Conservation (phyloP, 805 yeast genomes). For the Saccharomycopsis microspora region DNA sequence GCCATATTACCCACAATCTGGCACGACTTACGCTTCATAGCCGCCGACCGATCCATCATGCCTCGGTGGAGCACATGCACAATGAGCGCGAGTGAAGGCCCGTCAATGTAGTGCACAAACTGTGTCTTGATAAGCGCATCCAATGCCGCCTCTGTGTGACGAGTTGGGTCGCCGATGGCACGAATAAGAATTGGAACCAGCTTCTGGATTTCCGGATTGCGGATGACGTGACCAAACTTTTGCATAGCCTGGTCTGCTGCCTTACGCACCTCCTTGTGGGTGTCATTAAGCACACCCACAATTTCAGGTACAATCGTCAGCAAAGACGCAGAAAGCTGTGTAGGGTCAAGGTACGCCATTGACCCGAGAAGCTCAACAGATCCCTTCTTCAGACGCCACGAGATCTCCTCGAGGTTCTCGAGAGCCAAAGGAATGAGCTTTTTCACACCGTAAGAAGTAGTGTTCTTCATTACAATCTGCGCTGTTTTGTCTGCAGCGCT, state of each 20-base stretch:
- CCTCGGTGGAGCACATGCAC: slow-evolving; percentile 94
- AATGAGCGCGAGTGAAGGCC: slow-evolving; percentile 91
- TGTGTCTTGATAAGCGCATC: slow-evolving; percentile 82
- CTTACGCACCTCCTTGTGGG: slow-evolving; percentile 93
- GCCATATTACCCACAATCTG: slow-evolving; percentile 99
- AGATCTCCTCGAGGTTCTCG: slow-evolving; percentile 71
- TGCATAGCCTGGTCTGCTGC: slow-evolving; percentile 87
- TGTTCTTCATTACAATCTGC: slow-evolving; percentile 74
- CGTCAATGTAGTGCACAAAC: slow-evolving; percentile 95
- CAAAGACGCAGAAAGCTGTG: slow-evolving; percentile 81
- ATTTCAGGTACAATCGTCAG: slow-evolving; percentile 92
- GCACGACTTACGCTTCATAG: slow-evolving; percentile 85
- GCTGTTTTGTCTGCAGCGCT: slow-evolving; percentile 84
- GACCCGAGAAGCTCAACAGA: slow-evolving; percentile 93
- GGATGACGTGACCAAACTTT: slow-evolving; percentile 90
- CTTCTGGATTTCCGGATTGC: slow-evolving; percentile 94
- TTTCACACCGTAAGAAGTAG: slow-evolving; percentile 88
- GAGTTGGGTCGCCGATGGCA: slow-evolving; percentile 95
- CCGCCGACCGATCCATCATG: slow-evolving; percentile 88
- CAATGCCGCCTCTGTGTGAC: slow-evolving; percentile 75
- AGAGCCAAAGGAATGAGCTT: slow-evolving; percentile 86
- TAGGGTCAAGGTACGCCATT: slow-evolving; percentile 95
- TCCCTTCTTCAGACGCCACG: slow-evolving; percentile 96
- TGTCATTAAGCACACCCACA: slow-evolving; percentile 86
- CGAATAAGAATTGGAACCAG: slow-evolving; percentile 77